Evolutionary conservation across 2,329 filamentous ascomycete species (phyloP).

Genomic region (Lasiodiplodia sp.): DNA sequence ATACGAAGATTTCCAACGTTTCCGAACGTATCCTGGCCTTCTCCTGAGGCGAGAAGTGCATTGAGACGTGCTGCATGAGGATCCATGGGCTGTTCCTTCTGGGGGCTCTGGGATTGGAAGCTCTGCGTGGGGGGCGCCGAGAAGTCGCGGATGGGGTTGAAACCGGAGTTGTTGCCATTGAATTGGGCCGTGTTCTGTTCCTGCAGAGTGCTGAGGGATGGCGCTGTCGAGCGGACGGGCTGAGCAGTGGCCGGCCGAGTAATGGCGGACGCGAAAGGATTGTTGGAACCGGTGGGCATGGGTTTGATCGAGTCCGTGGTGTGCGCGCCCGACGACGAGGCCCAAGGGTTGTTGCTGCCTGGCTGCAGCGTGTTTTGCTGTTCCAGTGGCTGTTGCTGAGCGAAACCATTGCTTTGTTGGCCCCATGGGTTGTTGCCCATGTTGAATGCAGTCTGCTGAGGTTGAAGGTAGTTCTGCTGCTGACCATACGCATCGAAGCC

Average conservation of each 20-base stretch:
- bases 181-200: constrained; percentile 82
- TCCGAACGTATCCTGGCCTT: constrained; percentile 96
- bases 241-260: constrained; percentile 65
- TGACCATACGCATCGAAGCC: constrained; percentile 65
- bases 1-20: constrained; percentile 97
- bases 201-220: constrained; percentile 76
- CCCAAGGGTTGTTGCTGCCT: constrained; percentile 96
- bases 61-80: constrained; percentile 79
- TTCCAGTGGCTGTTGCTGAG: constrained; percentile 58
- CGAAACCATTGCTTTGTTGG: constrained; percentile 44
- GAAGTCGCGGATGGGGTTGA: constrained; percentile 56
- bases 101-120: constrained; percentile 41
- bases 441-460: constrained; percentile 66
- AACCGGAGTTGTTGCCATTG: constrained; percentile 61
- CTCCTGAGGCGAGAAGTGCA: constrained; percentile 81
- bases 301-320: constrained; percentile 73
- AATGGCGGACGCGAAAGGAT: constrained; percentile 86
- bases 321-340: constrained; percentile 61
- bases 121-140: constrained; percentile 37
- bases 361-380: constrained; percentile 72
- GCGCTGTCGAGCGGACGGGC: constrained; percentile 63
- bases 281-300: constrained; percentile 94
- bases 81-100: constrained; percentile 57
- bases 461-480: constrained; percentile 55
- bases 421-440: constrained; percentile 47